Evolutionary conservation across 1,139 yeast genomes (phyloP).

Genomic region (Taphrina pruni): DNA sequence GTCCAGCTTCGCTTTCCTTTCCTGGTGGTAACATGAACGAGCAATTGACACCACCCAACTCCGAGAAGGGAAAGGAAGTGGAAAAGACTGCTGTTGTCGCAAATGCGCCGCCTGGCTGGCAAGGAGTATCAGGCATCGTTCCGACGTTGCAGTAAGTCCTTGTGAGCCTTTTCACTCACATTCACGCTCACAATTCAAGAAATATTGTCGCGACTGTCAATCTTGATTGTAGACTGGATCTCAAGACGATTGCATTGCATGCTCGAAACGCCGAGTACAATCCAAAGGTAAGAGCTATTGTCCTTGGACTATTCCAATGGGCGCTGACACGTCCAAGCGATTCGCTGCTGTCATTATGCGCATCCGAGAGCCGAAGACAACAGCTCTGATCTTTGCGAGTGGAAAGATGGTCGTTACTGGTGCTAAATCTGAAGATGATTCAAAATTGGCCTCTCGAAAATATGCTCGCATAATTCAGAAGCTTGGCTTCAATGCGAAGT

Average conservation of each 20-base stretch:
- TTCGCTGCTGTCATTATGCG: conserved; percentile 99
- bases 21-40: conserved; percentile 32
- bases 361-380: conserved; percentile 97
- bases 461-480: conserved; percentile 98
- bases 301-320: conserved; percentile 20
- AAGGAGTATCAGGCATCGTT: conserved; percentile 79
- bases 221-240: conserved; percentile 90
- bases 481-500: conserved; percentile 88
- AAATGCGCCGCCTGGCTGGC: conserved; percentile 29
- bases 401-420: conserved; percentile 99
- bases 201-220: conserved; percentile 98
- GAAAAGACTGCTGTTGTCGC: conserved; percentile 17
- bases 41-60: conserved; percentile 19
- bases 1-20: conserved; percentile 35
- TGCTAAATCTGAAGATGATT: conserved; percentile 97
- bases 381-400: conserved; percentile 96
- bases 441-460: conserved; percentile 94
- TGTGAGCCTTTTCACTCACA: conserved; percentile 38
- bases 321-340: conserved; percentile 59
- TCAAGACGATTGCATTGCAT: conserved; percentile 95
- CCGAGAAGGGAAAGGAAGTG: conserved; percentile 30
- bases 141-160: conserved; percentile 75
- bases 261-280: conserved; percentile 99
- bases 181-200: conserved; percentile 45
- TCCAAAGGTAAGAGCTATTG: conserved; percentile 59